Evolutionary conservation across 352 stramenopile genomes (phyloP).

Genomic region (Phytophthora sp.): DNA sequence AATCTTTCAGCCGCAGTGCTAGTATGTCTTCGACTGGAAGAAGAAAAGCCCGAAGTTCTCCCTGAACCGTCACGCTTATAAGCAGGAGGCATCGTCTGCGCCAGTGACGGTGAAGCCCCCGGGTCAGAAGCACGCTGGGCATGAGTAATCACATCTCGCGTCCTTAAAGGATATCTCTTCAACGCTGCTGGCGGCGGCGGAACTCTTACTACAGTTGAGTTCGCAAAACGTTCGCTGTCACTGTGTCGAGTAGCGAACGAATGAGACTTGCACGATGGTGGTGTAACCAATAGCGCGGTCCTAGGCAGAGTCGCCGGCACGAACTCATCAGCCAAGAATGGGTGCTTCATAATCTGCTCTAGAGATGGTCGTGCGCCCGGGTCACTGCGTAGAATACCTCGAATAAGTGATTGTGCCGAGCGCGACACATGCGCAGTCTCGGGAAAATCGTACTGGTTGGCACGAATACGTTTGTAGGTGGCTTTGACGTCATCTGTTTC

Average conservation of each 20-base stretch:
- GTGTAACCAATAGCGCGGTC: conserved; percentile 75
- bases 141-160: conserved; percentile 42
- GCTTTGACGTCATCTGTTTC: conserved; percentile 98
- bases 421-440: conserved; percentile 86
- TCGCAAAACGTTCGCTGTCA: conserved; percentile 32
- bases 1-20: conserved; percentile 9
- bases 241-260: conserved; percentile 30
- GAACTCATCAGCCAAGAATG: conserved; percentile 74
- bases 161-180: conserved; percentile 44
- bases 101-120: conserved; percentile 17
- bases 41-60: conserved; percentile 13
- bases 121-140: conserved; percentile 40
- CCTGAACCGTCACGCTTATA: conserved; percentile 25
- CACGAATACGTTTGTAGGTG: conserved; percentile 98
- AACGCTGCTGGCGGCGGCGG: conserved; percentile 30
- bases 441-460: conserved; percentile 97
- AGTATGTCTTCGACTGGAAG: conserved; percentile 14
- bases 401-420: conserved; percentile 75
- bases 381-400: conserved; percentile 74
- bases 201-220: conserved; percentile 29
- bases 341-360: conserved; percentile 76
- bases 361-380: conserved; percentile 74
- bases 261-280: conserved; percentile 60
- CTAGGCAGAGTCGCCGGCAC: conserved; percentile 60
- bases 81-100: conserved; percentile 28